phyloP scores from a whole-genome alignment of 2,329 filamentous ascomycete genomes.

The Fusarium haematococcum region DNA sequence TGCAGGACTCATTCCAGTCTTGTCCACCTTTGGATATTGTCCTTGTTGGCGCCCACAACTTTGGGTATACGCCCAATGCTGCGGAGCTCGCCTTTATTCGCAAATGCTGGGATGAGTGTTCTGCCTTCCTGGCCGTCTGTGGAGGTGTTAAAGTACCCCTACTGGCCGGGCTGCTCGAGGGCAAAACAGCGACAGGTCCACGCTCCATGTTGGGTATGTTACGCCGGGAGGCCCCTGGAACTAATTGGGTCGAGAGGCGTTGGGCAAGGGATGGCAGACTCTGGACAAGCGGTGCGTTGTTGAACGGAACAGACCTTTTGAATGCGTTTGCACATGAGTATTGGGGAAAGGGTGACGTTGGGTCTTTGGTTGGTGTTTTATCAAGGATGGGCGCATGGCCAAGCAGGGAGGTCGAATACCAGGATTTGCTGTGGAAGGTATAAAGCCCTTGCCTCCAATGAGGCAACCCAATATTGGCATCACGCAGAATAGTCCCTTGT shows the following conservation, averaged over 20 bases:
- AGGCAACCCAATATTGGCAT: too few species aligned
- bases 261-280: slow-evolving; percentile 52
- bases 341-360: slow-evolving; percentile 43
- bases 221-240: slow-evolving; percentile 42
- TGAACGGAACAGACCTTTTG: slow-evolving; percentile 53
- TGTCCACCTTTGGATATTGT: slow-evolving; percentile 56
- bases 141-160: slow-evolving; percentile 50
- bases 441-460: neutral
- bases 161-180: slow-evolving; percentile 51
- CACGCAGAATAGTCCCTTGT: too few species aligned
- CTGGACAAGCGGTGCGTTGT: slow-evolving; percentile 50
- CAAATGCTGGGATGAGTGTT: slow-evolving; percentile 48
- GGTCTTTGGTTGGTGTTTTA: slow-evolving; percentile 32
- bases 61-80: slow-evolving; percentile 45
- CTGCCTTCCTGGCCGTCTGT: slow-evolving; percentile 56
- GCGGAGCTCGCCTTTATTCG: slow-evolving; percentile 52
- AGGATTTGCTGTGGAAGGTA: slow-evolving; percentile 36
- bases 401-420: slow-evolving; percentile 48
- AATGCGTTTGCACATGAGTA: slow-evolving; percentile 43
- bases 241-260: slow-evolving; percentile 54
- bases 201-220: slow-evolving; percentile 44
- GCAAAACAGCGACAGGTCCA: slow-evolving; percentile 54
- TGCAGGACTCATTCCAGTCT: slow-evolving; percentile 53
- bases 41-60: slow-evolving; percentile 53
- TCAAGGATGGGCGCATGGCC: slow-evolving; percentile 43